A percentile compares a stretch with the other conserved stretches of the same genome.
phyloP scores from a whole-genome alignment of 495 filamentous ascomycete genomes.

The Xylaria flabelliformis region DNA sequence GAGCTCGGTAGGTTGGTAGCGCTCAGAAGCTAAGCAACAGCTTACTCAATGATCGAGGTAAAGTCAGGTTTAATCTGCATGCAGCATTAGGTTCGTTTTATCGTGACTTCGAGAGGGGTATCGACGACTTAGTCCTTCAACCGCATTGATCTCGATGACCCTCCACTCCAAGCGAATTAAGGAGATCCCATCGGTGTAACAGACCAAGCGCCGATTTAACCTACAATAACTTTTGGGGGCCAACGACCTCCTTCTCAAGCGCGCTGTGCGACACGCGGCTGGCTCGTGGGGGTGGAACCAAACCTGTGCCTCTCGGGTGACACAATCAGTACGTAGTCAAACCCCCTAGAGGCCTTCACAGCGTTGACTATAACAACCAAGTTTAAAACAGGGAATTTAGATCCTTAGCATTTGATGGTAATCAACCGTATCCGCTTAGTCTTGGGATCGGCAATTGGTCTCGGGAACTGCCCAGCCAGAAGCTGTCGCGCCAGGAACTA shows the following conservation, averaged over 20 bases:
- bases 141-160: neutral
- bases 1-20: neutral
- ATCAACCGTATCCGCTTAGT: neutral
- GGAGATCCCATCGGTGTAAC: slow-evolving; percentile 10
- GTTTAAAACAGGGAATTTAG: neutral
- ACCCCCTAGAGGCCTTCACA: neutral
- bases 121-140: neutral
- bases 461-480: neutral
- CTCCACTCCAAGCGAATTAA: neutral
- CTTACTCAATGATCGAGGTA: neutral
- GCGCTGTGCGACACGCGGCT: slow-evolving; percentile 25
- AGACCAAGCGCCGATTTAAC: slow-evolving; percentile 21
- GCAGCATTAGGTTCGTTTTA: neutral
- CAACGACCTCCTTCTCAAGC: neutral
- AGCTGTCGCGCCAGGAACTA: neutral
- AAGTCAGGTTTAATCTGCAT: neutral
- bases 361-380: neutral
- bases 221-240: neutral
- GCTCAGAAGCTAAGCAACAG: neutral
- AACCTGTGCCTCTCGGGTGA: neutral
- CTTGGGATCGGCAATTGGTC: neutral
- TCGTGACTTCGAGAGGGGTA: neutral
- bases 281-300: neutral
- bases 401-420: neutral
- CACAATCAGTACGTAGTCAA: neutral